Evolutionary conservation across 2,329 filamentous ascomycete genomes (phyloP), one percentile per base, ranked within the genome.

Genomic region (Hypomyces rosellus): DNA sequence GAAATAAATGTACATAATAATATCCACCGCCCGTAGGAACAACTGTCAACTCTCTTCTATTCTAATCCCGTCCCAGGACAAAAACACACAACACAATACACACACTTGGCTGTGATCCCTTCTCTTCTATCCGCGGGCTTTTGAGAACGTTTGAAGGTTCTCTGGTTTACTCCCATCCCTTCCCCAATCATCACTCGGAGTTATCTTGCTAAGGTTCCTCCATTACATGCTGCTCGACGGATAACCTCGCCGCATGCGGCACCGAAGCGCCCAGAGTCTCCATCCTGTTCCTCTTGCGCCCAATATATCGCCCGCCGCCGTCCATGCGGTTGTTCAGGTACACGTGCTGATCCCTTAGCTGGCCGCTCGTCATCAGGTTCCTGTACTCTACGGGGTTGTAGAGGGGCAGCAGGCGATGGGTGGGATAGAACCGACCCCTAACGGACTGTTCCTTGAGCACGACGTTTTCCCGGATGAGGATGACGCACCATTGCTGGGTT

Each of bases 391-490:
- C 60, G 9, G 67, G 66, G 38, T 76, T 69, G 48, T 81, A 65
- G 49, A 80, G 71, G 14, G 71, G 70, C 63, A 79, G 74, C 34
- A 82, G 67, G 51, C 72, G 69, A 51, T 73, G 65, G n/a, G 75
- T 76, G 14, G 78, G 74, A 64, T 82, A 82, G 65, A 81, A 81
- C n/a, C 79, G 70, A 46, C 79, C 79, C 51, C 71, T 69, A 46
- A 82, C 69, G 18, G 69, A 68, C 13, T 61, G 59, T 57, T 80
- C 77, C 54, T 74, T 70, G 16, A 78, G 60, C 41, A 70, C 65
- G n/a, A 67, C 63, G 55, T 74, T 73, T 52, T 76, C 74, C 54
- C 67, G 68, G 25, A 73, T 66, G 39, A 77, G 60, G 3, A 62
- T 59, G 59, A 67, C 71, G 59, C 58, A 68, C 68, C 55, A 73